Conservation (phyloP, 371 early-diverging fungal genomes). For the Saksenaea vasiformis region DNA sequence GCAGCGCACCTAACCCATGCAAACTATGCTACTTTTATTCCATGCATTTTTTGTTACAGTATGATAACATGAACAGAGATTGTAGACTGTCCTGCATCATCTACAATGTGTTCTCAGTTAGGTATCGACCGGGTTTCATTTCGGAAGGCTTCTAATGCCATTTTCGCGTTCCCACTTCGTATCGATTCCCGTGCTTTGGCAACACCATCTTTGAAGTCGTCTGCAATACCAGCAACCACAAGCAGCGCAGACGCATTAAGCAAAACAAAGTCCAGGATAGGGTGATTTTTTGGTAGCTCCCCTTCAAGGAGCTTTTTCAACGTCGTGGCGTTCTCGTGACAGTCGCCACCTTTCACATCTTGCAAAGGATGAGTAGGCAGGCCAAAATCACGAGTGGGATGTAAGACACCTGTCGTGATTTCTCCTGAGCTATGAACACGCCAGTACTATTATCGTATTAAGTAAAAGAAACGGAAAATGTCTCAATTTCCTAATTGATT, state of each 20-base stretch:
- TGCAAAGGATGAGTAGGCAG: slow-evolving; percentile 72
- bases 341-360: slow-evolving; percentile 79
- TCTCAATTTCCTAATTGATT: background rate
- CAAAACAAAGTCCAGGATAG: slow-evolving; percentile 90
- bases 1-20: too few relatives aligned
- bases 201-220: slow-evolving; percentile 78
- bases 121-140: slow-evolving; percentile 37
- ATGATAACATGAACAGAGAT: background rate
- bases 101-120: background rate
- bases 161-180: slow-evolving; percentile 66
- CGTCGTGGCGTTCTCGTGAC: slow-evolving; percentile 72
- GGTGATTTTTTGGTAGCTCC: slow-evolving; percentile 55
- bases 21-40: too few relatives aligned
- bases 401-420: slow-evolving; percentile 65
- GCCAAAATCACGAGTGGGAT: slow-evolving; percentile 86
- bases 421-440: slow-evolving; percentile 56
- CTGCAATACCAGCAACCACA: slow-evolving; percentile 78
- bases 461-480: background rate
- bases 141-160: slow-evolving; percentile 65
- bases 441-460: slow-evolving; percentile 61
- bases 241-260: slow-evolving; percentile 89
- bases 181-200: slow-evolving; percentile 76
- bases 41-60: background rate
- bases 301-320: slow-evolving; percentile 68
- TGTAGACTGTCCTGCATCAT: background rate